These are phyloP conservation scores for Pleurotus citrinopileatus DNA, from an alignment of 768 basidiomycete species.

Conservation along the genomic window DNA sequence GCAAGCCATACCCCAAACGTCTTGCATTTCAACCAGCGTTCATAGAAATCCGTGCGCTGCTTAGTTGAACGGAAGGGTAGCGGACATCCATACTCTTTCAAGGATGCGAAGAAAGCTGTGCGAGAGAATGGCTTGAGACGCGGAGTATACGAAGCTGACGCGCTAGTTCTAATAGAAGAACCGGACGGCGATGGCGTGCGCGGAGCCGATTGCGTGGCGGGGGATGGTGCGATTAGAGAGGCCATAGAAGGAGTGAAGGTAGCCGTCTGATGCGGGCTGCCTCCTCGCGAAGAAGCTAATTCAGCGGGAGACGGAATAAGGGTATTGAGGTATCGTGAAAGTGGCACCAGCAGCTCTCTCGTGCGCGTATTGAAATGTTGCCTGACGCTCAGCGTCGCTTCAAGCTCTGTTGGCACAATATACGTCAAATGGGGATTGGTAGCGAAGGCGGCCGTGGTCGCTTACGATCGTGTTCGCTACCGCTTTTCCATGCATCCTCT, in stretches of 20 bases:
- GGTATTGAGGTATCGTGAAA: constrained; percentile 88
- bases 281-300: constrained; percentile 31
- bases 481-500: constrained; percentile 55
- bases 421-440: constrained; percentile 10
- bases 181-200: background rate
- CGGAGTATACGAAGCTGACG: constrained; percentile 23
- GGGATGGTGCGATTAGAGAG: constrained; percentile 1
- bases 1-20: constrained; percentile 81
- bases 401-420: constrained; percentile 41
- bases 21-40: constrained; percentile 66
- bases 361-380: constrained; percentile 85
- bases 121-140: constrained; percentile 72
- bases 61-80: constrained; percentile 71
- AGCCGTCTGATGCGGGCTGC: constrained; percentile 2
- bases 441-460: constrained; percentile 36
- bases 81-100: constrained; percentile 66
- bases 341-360: constrained; percentile 80
- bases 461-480: constrained; percentile 30
- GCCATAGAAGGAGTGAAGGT: constrained; percentile 14
- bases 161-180: background rate
- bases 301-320: constrained; percentile 74
- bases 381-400: constrained; percentile 64
- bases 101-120: constrained; percentile 65
- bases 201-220: background rate
- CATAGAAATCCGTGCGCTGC: constrained; percentile 60